Base-by-base conservation (phyloP, 176 grass and related monocot species). In the Oryza punctata region DNA sequence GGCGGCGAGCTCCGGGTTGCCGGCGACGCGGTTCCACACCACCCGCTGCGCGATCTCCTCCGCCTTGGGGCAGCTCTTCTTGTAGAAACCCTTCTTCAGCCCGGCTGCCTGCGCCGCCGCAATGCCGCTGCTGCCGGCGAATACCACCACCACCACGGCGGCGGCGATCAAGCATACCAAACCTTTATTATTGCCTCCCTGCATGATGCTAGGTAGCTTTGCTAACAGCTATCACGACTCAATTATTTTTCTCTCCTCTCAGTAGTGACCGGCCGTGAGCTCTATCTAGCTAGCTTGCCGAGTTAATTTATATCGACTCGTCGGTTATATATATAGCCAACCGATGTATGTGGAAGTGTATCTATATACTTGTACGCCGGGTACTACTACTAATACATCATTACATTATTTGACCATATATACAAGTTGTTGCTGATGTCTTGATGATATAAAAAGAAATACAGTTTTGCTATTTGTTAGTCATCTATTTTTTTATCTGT, bases 51-150 rank as follows among this genome's bases (percentile, higher is more conserved):
- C 78, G 47, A 83, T 90, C 32, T 66, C 47, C 82, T 93, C 90
- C 16, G 73, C 85, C 27, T 79, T 24, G 16, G 91, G 88, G 70
- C 88, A 93, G 67, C 46, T 88, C 75, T 79, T 88, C 85, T 90
- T 88, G 85, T 93, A 93, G 88, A 93, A 90, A 72, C 68, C 44
- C 66, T 73, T 78, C 79, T 90, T 75, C 66, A 93, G 69, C 23
- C 43, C 81, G 12, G 65, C 40, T 10, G 69, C 87, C 63, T 90
- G 90, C 54, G 66, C 79, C 41, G 59, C 29, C 24, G 68, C 84
- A 52, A 15, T 63, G 80, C 77, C 29, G 9, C 7, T 9, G 69
- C 69, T 28, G 60, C 16, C 16, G 57, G 18, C 12, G 71, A 47
- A 26, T 9, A 67, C 18, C 80, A 46, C 12, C 30, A 65, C 37